A percentile compares a stretch with the other conserved stretches of the same genome.
phyloP scores from a whole-genome alignment of 768 basidiomycete genomes.

The Suillus americanus region DNA sequence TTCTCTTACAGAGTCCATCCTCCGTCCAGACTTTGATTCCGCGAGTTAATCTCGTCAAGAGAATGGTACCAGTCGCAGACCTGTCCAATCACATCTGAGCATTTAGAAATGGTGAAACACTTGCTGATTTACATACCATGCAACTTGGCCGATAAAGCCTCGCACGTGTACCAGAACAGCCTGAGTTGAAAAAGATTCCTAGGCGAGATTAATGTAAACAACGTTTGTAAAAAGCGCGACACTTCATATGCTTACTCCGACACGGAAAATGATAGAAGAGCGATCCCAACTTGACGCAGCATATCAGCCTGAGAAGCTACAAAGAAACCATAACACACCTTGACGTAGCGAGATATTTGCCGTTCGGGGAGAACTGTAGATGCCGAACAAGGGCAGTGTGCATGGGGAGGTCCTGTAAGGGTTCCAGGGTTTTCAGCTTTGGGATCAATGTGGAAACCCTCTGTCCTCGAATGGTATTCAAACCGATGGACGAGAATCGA shows the following conservation, averaged over 20 bases:
- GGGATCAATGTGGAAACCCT: slow-evolving; percentile 42
- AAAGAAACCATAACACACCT: slow-evolving; percentile 32
- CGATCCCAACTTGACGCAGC: slow-evolving; percentile 42
- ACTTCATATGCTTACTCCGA: slow-evolving; percentile 37
- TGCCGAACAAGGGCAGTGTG: slow-evolving; percentile 54
- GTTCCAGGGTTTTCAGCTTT: slow-evolving; percentile 38
- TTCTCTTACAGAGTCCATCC: slow-evolving; percentile 52
- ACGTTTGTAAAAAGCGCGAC: slow-evolving; percentile 8
- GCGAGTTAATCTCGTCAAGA: slow-evolving; percentile 49
- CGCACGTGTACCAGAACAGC: slow-evolving; percentile 50
- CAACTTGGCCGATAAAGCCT: slow-evolving; percentile 56
- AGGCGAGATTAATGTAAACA: slow-evolving; percentile 14
- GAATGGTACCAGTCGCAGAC: slow-evolving; percentile 46
- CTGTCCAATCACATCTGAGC: slow-evolving; percentile 23
- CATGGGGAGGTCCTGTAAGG: slow-evolving; percentile 42
- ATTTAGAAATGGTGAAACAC: background rate
- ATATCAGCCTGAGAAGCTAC: slow-evolving; percentile 10
- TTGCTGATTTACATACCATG: slow-evolving; percentile 36
- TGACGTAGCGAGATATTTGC: slow-evolving; percentile 52
- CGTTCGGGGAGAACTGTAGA: slow-evolving; percentile 56
- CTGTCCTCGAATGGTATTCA: slow-evolving; percentile 37
- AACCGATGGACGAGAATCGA: slow-evolving; percentile 32
- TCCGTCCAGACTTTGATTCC: slow-evolving; percentile 56
- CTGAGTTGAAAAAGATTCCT: slow-evolving; percentile 45
- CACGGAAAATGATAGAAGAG: slow-evolving; percentile 49